Base-by-base conservation (phyloP, 106 monocot species). In the Platanthera guangdongensis region DNA sequence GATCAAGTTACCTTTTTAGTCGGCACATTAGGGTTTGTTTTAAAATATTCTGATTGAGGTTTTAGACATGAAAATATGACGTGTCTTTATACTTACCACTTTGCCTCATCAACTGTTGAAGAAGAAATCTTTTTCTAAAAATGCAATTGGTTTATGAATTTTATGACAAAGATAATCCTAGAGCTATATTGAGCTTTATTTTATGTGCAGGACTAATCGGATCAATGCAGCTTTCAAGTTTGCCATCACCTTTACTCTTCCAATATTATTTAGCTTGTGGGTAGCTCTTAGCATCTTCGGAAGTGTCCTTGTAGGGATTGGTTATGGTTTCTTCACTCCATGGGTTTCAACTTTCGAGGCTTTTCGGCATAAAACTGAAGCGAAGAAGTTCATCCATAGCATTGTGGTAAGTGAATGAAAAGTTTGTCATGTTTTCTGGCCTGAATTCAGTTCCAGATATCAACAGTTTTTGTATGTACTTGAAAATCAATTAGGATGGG, bases 291-390 rank as follows among this genome's bases (percentile, higher is more conserved):
- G 90, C 81, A 87, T 89, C 30, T 72, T 78, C 13, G 93, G 87
- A 22, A 93, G 89, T 75, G 78, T 87, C 74, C 79, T 96, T 47
- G 87, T 89, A 47, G 93, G 93, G 21, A 14, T 96, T 75, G 95
- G 95, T 21, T 93, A 90, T 74, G 90, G 95, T 4, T 88, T 96
- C 74, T 87, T 96, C 71, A 78, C 88, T 21, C 90, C 90, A 52
- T 90, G 88, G 92, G 52, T 92, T 9, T 90, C 95, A 48, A 90
- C 95, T 71, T 96, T 96, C 77, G 95, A 93, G 60, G 93, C 95
- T 32, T 93, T 96, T 70, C 71, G 95, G 16, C 77, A 86, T 68
- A 84, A 80, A 9, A 79, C 80, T 68, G 86, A 84, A 71, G 60
- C 47, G 70, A 78, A 93, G 72, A 90, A 88, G 84, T 85, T 87